Evolutionary conservation across 768 basidiomycete species (phyloP).

Genomic region (Macrolepiota dolichaula): DNA sequence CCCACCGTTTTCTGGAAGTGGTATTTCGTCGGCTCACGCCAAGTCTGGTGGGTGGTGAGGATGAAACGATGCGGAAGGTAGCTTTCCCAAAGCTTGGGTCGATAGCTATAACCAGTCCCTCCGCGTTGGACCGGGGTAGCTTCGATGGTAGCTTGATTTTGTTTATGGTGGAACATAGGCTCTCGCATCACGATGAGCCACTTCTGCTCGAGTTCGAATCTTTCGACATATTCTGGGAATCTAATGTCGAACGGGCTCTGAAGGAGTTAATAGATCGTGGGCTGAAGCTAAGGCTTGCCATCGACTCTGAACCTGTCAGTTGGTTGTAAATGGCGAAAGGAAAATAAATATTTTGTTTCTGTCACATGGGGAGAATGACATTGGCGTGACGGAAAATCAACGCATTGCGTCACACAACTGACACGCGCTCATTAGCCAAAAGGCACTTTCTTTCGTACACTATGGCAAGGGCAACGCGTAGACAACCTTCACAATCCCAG

Average conservation of each 20-base stretch:
- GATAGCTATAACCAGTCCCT: neutral
- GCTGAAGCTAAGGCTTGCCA: neutral
- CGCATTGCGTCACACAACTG: conserved; percentile 4
- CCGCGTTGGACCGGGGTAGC: neutral
- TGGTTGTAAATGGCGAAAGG: neutral
- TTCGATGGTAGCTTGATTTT: neutral
- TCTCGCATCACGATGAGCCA: neutral
- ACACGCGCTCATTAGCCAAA: neutral
- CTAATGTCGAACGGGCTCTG: neutral
- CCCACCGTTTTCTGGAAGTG: neutral
- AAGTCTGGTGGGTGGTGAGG: neutral
- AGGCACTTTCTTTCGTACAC: no score
- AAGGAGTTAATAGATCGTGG: neutral
- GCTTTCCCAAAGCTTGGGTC: neutral
- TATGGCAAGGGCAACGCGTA: conserved; percentile 11
- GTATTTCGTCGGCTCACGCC: neutral
- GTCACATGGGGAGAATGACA: neutral
- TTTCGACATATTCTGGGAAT: neutral
- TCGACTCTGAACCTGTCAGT: neutral
- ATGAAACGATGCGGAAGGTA: neutral
- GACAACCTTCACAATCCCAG: conserved; percentile 6
- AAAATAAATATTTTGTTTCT: no score
- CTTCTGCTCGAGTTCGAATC: neutral
- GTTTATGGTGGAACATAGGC: neutral
- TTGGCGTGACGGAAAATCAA: neutral